These are phyloP conservation scores for Chamaenerion angustifolium DNA, from an alignment of 345 rosid genomes.

Conservation along the genomic window DNA sequence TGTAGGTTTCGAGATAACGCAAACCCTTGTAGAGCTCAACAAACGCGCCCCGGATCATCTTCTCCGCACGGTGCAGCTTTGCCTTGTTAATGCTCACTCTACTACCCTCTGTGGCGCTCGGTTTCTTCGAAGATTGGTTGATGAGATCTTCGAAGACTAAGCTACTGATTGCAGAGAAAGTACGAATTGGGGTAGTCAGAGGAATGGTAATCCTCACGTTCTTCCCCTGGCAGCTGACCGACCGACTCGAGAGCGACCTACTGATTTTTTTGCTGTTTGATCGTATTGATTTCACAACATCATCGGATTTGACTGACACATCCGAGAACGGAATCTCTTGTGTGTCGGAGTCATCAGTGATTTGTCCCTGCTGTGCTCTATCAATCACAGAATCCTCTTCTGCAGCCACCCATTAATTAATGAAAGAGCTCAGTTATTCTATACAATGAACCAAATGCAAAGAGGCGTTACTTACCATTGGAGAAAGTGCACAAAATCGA, in stretches of 20 bases:
- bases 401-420: conserved; percentile 12
- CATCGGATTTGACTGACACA: no score
- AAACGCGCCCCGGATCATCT: conserved; percentile 79
- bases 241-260: conserved; percentile 35
- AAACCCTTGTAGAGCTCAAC: conserved; percentile 81
- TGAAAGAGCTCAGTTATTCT: no score
- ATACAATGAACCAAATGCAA: no score
- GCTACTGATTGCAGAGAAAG: conserved; percentile 73
- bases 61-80: conserved; percentile 75
- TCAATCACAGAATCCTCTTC: conserved; percentile 54
- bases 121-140: conserved; percentile 52
- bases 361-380: conserved; percentile 47
- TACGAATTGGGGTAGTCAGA: conserved; percentile 63
- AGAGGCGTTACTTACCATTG: no score
- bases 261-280: conserved; percentile 31
- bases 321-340: conserved; percentile 22
- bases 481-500: conserved; percentile 72
- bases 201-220: conserved; percentile 78
- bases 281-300: conserved; percentile 24
- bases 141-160: conserved; percentile 58
- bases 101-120: conserved; percentile 24
- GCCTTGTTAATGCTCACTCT: conserved; percentile 60
- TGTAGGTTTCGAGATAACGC: conserved; percentile 78
- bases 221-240: conserved; percentile 63
- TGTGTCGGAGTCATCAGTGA: conserved; percentile 28